phyloP scores from a whole-genome alignment of 2,329 filamentous ascomycete species.

The Cryphonectria parasitica region DNA sequence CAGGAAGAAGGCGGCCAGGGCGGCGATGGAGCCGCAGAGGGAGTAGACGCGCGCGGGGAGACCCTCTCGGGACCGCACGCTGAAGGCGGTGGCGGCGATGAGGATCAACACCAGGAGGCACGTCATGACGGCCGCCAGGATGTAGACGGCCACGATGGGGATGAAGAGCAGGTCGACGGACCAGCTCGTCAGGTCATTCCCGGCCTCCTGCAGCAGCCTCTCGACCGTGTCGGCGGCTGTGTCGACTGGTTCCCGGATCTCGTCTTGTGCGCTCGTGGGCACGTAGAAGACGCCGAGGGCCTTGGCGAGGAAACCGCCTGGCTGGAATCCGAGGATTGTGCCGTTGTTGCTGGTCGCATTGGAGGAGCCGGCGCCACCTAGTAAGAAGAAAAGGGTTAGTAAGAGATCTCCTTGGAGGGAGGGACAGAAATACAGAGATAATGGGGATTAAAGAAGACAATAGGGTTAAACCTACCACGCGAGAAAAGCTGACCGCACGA shows the following conservation, averaged over 20 bases:
- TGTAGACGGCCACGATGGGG: constrained; percentile 29
- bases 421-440: no score
- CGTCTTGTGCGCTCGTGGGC: constrained; percentile 19
- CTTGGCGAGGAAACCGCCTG: constrained; percentile 21
- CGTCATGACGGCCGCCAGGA: constrained; percentile 16
- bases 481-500: constrained; percentile 25
- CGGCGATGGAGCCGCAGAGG: constrained; percentile 22
- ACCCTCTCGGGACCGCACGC: constrained; percentile 10
- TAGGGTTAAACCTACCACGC: constrained; percentile 4
- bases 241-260: constrained; percentile 26
- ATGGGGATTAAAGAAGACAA: no score
- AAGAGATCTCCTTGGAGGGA: no score
- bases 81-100: constrained; percentile 10
- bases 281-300: constrained; percentile 29
- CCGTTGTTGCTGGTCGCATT: constrained; percentile 26
- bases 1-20: constrained; percentile 24
- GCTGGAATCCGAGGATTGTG: constrained; percentile 28
- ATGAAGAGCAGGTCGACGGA: constrained; percentile 25
- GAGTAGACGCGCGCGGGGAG: constrained; percentile 19
- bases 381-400: not conserved
- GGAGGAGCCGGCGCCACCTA: constrained; percentile 12
- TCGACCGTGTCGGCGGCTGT: constrained; percentile 25
- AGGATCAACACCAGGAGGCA: constrained; percentile 25
- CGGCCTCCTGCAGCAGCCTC: constrained; percentile 22
- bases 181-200: constrained; percentile 22